A percentile compares a stretch with the other conserved stretches of the same genome.
Evolutionary conservation across 164 flowering plant genomes (phyloP).

Genomic region (Vitis rotundifolia): DNA sequence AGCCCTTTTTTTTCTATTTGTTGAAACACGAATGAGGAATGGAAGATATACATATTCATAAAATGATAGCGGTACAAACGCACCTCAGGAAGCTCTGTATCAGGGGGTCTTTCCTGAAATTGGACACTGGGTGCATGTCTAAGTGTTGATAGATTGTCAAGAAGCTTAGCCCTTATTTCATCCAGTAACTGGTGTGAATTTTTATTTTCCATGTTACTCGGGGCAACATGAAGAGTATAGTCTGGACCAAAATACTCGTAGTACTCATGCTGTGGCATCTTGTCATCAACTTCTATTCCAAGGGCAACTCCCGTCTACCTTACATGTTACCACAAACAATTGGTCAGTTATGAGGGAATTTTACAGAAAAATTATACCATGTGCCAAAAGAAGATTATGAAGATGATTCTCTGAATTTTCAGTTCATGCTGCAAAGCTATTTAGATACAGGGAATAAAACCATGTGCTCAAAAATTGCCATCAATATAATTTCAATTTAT

Average conservation of each 20-base stretch:
- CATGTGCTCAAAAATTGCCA: too few species aligned
- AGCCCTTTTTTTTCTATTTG: too few species aligned
- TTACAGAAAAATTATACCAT: too few species aligned
- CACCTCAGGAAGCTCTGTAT: constrained; percentile 33
- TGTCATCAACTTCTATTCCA: constrained; percentile 14
- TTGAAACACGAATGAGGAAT: too few species aligned
- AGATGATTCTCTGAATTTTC: too few species aligned
- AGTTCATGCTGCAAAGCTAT: too few species aligned
- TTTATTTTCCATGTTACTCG: constrained; percentile 25
- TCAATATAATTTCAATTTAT: too few species aligned
- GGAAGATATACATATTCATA: too few species aligned
- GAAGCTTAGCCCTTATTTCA: constrained; percentile 15
- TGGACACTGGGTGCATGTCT: constrained; percentile 33
- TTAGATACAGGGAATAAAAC: too few species aligned
- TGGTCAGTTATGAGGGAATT: neutral
- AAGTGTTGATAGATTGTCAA: constrained; percentile 23
- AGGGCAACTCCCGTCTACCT: constrained; percentile 23
- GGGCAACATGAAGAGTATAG: constrained; percentile 26
- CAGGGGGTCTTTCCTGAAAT: constrained; percentile 34
- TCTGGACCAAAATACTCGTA: constrained; percentile 31
- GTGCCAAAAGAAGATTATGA: too few species aligned
- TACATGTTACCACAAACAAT: neutral
- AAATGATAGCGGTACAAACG: neutral
- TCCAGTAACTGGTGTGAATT: constrained; percentile 16
- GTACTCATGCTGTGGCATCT: constrained; percentile 22